Evolutionary conservation across 2,329 filamentous ascomycete species (phyloP), one percentile per base, ranked within the genome.

Genomic region (Coniochaeta pulveracea): DNA sequence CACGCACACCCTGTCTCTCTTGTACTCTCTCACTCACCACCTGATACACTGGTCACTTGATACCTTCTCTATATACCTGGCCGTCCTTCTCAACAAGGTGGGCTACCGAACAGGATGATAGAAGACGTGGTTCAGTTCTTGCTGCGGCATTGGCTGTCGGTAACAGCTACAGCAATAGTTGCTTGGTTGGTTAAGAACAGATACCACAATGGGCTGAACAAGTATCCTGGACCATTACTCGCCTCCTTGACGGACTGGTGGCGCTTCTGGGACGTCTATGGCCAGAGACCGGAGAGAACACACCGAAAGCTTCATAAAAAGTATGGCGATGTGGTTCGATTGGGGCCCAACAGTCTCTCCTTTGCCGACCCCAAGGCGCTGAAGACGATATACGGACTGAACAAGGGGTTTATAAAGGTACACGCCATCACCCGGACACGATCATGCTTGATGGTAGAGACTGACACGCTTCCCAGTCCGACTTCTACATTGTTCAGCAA

Each of bases 401-500:
- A 88, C 51, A 88, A 88, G 54, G 81, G 82, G 0, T 81, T 85
- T 44, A 59, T 71, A 30, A 91, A 91, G 71, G 81, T 82, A 30
- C 17, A n/a, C 14, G 10, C 17, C 12, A 15, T 11, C n/a, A n/a
- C 29, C 6, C 6, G 29, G 8, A 6, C 14, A 10, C 8, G 12
- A 10, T 32, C 8, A 4, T n/a, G 11, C 7, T 18, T 6, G n/a
- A n/a, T n/a, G n/a, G n/a, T n/a, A n/a, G n/a, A n/a, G 7, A 26
- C 10, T 22, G n/a, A 32, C 14, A 19, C 17, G 34, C 17, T 12
- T 15, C 11, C 6, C 34, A 84, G 76, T 85, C 80, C 19, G 76
- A 83, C 41, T 89, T 89, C 51, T 89, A 89, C 48, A 72, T 80
- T 0, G 80, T 88, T 3, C 83, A 88, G 49, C 76, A 84, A 54